phyloP scores from a whole-genome alignment of 108 stramenopile genomes.

The Stephanodiscus triporus region DNA sequence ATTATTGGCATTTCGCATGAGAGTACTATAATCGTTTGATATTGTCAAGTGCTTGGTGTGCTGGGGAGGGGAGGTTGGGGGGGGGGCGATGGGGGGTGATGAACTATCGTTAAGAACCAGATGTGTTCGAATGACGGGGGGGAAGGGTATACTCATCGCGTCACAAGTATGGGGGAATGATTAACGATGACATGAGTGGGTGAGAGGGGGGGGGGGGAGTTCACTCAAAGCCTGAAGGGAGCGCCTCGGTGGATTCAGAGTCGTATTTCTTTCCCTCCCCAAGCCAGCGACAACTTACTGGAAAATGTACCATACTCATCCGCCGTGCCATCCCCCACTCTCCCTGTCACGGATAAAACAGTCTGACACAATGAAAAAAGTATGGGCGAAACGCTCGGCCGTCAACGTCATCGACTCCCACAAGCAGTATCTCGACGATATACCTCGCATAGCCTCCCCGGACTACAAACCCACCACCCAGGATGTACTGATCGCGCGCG shows the following conservation, averaged over 20 bases:
- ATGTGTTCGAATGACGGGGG: too few relatives aligned
- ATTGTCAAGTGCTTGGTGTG: too few relatives aligned
- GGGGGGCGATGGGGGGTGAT: too few relatives aligned
- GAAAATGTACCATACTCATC: not conserved
- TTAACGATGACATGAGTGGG: too few relatives aligned
- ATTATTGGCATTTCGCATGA: not conserved
- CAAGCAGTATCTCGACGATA: slow-evolving; percentile 85
- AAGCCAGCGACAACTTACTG: not conserved
- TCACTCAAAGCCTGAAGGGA: not conserved
- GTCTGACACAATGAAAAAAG: slow-evolving; percentile 53
- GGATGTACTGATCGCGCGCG: slow-evolving; percentile 95
- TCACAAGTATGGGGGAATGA: too few relatives aligned
- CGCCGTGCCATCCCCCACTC: not conserved
- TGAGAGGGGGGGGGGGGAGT: too few relatives aligned
- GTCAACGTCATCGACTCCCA: slow-evolving; percentile 89
- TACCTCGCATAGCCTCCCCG: slow-evolving; percentile 76
- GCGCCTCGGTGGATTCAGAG: not conserved
- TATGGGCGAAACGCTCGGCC: slow-evolving; percentile 77
- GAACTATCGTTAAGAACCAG: too few relatives aligned
- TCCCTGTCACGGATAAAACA: not conserved
- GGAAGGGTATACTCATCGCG: too few relatives aligned
- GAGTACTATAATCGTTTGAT: too few relatives aligned
- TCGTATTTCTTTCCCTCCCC: not conserved
- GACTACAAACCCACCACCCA: slow-evolving; percentile 88
- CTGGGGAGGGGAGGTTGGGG: too few relatives aligned